Conservation (phyloP, 768 basidiomycete genomes). For the Russula compacta region DNA sequence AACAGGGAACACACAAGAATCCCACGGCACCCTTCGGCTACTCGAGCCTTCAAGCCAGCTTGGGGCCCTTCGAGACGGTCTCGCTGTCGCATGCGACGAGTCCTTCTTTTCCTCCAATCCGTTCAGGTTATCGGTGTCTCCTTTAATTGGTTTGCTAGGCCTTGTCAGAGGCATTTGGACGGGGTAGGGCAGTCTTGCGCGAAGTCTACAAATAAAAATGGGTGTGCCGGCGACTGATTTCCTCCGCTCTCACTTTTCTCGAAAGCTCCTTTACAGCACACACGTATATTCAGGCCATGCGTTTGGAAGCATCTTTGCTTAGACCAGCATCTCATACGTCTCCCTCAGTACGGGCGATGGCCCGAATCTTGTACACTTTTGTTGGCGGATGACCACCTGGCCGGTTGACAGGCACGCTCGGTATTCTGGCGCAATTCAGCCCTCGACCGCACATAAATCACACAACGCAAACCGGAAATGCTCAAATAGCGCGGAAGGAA, state of each 20-base stretch:
- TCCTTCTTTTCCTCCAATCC: neutral
- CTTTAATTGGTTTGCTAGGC: neutral
- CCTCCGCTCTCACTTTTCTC: neutral
- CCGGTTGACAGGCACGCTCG: too few relatives aligned
- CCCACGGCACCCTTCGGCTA: neutral
- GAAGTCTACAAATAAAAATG: neutral
- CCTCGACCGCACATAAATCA: neutral
- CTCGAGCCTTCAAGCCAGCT: neutral
- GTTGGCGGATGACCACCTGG: neutral
- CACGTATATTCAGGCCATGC: neutral
- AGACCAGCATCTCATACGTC: neutral
- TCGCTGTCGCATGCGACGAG: neutral
- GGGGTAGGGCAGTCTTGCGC: neutral
- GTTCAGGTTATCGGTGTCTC: neutral
- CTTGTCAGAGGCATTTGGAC: neutral
- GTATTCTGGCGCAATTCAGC: neutral
- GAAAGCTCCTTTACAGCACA: too few relatives aligned
- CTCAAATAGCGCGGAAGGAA: neutral
- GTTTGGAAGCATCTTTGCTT: too few relatives aligned
- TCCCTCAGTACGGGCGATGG: neutral
- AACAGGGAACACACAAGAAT: neutral
- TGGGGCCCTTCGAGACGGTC: neutral
- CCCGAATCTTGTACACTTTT: neutral
- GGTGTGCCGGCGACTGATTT: neutral
- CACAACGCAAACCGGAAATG: neutral